Evolutionary conservation across 768 basidiomycete species (phyloP).

Genomic region (Kwoniella shandongensis): DNA sequence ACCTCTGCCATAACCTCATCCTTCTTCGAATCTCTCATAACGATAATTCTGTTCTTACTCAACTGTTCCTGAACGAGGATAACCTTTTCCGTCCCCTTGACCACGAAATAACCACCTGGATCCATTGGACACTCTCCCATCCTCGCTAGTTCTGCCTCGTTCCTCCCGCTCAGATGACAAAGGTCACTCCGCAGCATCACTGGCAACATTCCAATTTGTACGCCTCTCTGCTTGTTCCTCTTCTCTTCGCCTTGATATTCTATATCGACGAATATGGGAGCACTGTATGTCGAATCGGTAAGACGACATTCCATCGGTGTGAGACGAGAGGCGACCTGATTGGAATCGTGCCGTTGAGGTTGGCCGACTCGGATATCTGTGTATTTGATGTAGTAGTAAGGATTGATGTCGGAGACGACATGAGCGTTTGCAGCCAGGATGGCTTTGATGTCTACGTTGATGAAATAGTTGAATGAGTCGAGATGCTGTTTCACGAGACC

Average conservation of each 20-base stretch:
- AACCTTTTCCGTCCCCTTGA: conserved; percentile 98
- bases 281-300: conserved; percentile 90
- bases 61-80: conserved; percentile 98
- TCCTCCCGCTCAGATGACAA: conserved; percentile 78
- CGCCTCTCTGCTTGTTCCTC: conserved; percentile 76
- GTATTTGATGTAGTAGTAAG: conserved; percentile 90
- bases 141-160: conserved; percentile 77
- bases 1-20: conserved; percentile 90
- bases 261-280: conserved; percentile 88
- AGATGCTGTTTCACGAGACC: conserved; percentile 99
- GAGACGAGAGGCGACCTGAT: conserved; percentile 64
- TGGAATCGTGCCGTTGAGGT: conserved; percentile 77
- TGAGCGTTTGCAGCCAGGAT: conserved; percentile 58
- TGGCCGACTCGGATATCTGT: conserved; percentile 90
- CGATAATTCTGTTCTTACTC: conserved; percentile 98
- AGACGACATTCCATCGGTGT: conserved; percentile 97
- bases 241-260: conserved; percentile 91
- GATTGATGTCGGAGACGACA: conserved; percentile 93
- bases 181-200: conserved; percentile 97
- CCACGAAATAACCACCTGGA: conserved; percentile 99
- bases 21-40: conserved; percentile 88
- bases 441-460: conserved; percentile 94
- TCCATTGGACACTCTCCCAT: conserved; percentile 98
- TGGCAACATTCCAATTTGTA: conserved; percentile 85
- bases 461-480: conserved; percentile 98